Base-by-base conservation (phyloP, 805 yeast species). In the Brettanomyces custersianus region DNA sequence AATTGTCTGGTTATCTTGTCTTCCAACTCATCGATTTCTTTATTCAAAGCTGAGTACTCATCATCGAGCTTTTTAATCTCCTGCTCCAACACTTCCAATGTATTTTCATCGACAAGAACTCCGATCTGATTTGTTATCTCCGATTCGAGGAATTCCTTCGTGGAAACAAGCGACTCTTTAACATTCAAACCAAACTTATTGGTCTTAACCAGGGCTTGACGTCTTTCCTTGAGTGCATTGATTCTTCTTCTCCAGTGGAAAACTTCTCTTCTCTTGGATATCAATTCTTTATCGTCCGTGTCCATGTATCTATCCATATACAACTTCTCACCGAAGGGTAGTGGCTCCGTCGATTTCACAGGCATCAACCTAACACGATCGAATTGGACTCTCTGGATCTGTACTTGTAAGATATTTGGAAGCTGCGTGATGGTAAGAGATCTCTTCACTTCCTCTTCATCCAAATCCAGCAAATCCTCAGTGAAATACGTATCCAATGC, bases 361-460 rank as follows among this genome's bases (percentile, higher is more conserved):
- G 94, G 85, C 57, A 79, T 70, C 34, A 78, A 68, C 11, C 71
- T 60, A 37, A 67, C 79, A 31, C 87, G 68, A 52, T 92, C 96
- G 55, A 80, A 92, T 54, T 85, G 84, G 1, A 92, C 97, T 52
- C 98, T 69, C 59, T 88, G 97, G 6, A 92, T 83, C 53, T 92
- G 98, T 33, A 92, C 74, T 54, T 92, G 98, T 33, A 92, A 57
- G 34, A 92, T 72, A 5, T 78, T 77, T 0, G 98, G 98, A 16
- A 86, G 60, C 38, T 74, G 68, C 8, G 74, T 67, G 4, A 90
- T 71, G 0, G 88, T 74, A 32, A 88, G 70, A 0, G 82, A 71
- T 52, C 94, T 74, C 45, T 77, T 75, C 4, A 82, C 90, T 19
- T 69, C 66, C 2, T 87, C 94, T 42, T 79, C 81, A 28, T 76